Evolutionary conservation across 2,329 filamentous ascomycete genomes (phyloP).

Genomic region (Monosporascus sp.): DNA sequence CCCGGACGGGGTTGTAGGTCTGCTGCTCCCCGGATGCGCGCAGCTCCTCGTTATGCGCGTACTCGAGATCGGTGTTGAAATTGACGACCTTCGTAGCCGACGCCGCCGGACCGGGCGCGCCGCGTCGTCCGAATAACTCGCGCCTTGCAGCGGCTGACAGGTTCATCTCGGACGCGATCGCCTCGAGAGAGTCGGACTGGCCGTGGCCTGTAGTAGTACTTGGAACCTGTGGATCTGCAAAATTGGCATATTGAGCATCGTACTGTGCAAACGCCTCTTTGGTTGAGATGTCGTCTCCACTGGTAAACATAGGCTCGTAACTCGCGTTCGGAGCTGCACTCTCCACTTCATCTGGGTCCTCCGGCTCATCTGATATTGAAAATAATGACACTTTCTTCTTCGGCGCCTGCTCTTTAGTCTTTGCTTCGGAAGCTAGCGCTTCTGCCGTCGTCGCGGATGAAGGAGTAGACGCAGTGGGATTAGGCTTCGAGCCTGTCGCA

Average conservation of each 20-base stretch:
- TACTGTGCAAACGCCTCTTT: conserved; percentile 30
- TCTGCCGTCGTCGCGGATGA: conserved; percentile 1
- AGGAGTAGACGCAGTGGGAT: neutral
- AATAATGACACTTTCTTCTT: conserved; percentile 66
- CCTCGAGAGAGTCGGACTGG: conserved; percentile 52
- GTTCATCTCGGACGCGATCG: conserved; percentile 71
- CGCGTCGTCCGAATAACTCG: conserved; percentile 75
- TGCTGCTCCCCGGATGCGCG: conserved; percentile 61
- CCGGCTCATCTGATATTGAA: conserved; percentile 47
- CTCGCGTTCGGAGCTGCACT: conserved; percentile 18
- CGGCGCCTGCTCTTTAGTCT: conserved; percentile 15
- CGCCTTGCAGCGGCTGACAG: conserved; percentile 71
- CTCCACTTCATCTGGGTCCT: conserved; percentile 18
- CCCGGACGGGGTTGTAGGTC: conserved; percentile 74
- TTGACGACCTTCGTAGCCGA: conserved; percentile 66
- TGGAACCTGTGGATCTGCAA: conserved; percentile 10
- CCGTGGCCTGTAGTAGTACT: neutral
- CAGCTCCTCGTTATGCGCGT: conserved; percentile 74
- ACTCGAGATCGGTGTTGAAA: conserved; percentile 87
- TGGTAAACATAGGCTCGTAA: conserved; percentile 50
- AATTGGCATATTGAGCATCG: conserved; percentile 22
- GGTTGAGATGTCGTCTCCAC: conserved; percentile 9
- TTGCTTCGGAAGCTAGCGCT: conserved; percentile 12
- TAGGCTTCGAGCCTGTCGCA: conserved; percentile 9
- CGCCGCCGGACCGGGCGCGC: conserved; percentile 28